Conservation (phyloP, 371 early-diverging fungal species). For the Mucor ambiguus region DNA sequence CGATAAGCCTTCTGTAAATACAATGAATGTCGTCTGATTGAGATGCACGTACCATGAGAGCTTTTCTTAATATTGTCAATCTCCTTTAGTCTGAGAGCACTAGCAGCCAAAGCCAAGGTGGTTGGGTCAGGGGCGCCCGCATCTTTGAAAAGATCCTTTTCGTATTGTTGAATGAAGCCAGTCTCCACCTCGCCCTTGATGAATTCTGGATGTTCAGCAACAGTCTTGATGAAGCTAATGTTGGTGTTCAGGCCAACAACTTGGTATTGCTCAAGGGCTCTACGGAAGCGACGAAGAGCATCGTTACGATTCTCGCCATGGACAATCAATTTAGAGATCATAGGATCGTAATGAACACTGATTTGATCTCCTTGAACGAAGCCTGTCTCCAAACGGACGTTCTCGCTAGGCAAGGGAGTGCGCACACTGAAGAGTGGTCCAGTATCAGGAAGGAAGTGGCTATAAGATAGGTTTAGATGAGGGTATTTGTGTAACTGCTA, state of each 20-base stretch:
- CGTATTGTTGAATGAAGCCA: constrained; percentile 86
- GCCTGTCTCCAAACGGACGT: constrained; percentile 90
- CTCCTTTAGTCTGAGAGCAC: constrained; percentile 62
- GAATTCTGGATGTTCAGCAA: constrained; percentile 84
- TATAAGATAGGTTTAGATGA: constrained; percentile 22
- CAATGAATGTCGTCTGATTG: neutral
- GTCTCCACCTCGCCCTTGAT: constrained; percentile 91
- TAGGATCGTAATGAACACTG: constrained; percentile 95
- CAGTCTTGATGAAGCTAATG: constrained; percentile 84
- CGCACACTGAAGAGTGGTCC: constrained; percentile 81
- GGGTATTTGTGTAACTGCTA: neutral
- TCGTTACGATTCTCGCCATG: constrained; percentile 83
- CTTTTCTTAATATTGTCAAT: constrained; percentile 36
- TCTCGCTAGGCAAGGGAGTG: constrained; percentile 64
- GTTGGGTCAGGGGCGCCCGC: constrained; percentile 52
- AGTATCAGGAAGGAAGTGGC: constrained; percentile 92
- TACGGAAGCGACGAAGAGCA: constrained; percentile 80
- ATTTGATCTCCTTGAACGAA: constrained; percentile 91
- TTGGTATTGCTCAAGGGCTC: constrained; percentile 83
- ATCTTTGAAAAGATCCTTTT: constrained; percentile 67
- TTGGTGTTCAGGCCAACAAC: constrained; percentile 92
- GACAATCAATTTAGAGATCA: constrained; percentile 97
- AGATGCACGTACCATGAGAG: constrained; percentile 23
- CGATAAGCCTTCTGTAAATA: neutral
- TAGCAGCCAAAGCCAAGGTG: constrained; percentile 74